Evolutionary conservation across 1,139 yeast genomes (phyloP).

Genomic region (Scheffersomyces titani): DNA sequence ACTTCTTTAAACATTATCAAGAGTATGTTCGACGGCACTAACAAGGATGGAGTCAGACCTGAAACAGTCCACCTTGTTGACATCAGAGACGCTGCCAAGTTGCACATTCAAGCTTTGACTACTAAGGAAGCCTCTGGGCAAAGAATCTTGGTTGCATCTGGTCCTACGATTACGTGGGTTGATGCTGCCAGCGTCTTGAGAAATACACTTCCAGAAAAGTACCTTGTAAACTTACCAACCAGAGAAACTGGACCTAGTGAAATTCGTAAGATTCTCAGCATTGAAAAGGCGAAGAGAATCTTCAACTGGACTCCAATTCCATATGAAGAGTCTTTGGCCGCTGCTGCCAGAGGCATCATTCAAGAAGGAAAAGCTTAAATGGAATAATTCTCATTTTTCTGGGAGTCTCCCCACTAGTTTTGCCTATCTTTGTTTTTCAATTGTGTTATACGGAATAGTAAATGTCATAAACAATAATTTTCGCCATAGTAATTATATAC

Average conservation of each 20-base stretch:
- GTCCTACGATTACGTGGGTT: neutral
- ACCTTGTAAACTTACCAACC: constrained; percentile 2
- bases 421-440: no score
- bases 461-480: no score
- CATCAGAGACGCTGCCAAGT: constrained; percentile 20
- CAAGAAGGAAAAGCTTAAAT: neutral
- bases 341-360: constrained; percentile 1
- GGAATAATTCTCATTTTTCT: no score
- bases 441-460: no score
- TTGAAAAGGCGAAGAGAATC: neutral
- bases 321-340: constrained; percentile 1
- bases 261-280: neutral
- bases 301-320: constrained; percentile 5
- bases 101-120: constrained; percentile 13
- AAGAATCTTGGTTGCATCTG: constrained; percentile 7
- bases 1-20: constrained; percentile 4
- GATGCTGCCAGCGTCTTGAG: neutral
- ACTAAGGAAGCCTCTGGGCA: constrained; percentile 11
- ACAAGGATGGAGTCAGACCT: constrained; percentile 4
- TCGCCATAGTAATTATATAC: no score
- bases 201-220: neutral
- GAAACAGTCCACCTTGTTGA: constrained; percentile 11
- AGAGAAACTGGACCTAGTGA: neutral
- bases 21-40: constrained; percentile 2
- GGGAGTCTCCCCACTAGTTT: no score